Base-by-base conservation (phyloP, 1,284 basidiomycete genomes). In the Sporisorium graminicola region DNA sequence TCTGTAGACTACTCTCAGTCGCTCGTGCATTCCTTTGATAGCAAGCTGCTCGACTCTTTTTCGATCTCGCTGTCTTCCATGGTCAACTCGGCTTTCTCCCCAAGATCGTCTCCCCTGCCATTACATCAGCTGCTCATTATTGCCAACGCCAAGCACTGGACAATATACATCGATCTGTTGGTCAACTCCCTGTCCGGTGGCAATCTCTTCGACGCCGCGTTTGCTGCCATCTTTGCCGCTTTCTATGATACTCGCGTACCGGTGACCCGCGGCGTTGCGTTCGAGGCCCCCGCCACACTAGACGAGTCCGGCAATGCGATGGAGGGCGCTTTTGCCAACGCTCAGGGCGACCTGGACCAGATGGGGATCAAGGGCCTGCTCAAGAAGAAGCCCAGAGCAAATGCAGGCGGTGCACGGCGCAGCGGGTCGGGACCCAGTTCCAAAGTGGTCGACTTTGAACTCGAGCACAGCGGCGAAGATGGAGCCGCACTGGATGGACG, bases 171-270 rank as follows among this genome's bases (percentile, higher is more conserved):
- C 44, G 81, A 84, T 49, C 58, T 80, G 7, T 58, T 75, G 20
- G 69, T 84, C 65, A 72, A 74, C 58, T 80, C 79, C 8, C 65
- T 80, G 12, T 78, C 79, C 20, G 82, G 81, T 14, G 82, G 82
- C 43, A 84, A 84, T 54, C 63, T 83, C 14, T 75, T 80, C 35
- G 82, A 84, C 43, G 65, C 81, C 8, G 58, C 80, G 12, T 81
- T 84, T 52, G 81, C 82, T 1, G 67, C 80, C 37, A 72, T 81
- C 31, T 82, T 74, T 43, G 60, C 74, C 5, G 82, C 82, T 2
- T 70, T 84, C 43, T 79, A 77, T 61, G 71, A 80, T 29, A 74
- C 77, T 5, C 77, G 78, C 12, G 66, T 84, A 0, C 82, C 82
- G 1, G 57, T 52, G 16, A 84, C 82, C 1, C 66, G 77, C 24